Evolutionary conservation across 1,284 basidiomycete genomes (phyloP).

Genomic region (Ustilago hordei): DNA sequence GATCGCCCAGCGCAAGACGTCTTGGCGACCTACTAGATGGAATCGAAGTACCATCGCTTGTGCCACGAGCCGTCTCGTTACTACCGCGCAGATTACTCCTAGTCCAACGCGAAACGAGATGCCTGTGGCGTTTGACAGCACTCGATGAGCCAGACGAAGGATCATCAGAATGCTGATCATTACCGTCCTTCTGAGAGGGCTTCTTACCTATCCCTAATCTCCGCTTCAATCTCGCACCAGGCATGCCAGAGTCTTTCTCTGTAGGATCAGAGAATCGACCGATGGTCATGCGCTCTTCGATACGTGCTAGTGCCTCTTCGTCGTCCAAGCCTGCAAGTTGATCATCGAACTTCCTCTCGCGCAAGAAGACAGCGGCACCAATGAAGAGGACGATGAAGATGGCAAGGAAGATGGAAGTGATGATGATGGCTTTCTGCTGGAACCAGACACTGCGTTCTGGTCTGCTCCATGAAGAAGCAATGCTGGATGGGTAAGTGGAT

Average conservation of each 20-base stretch:
- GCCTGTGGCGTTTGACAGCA: conserved; percentile 34
- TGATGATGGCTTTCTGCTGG: conserved; percentile 65
- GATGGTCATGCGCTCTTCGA: conserved; percentile 50
- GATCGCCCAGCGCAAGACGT: conserved; percentile 18
- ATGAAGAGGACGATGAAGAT: conserved; percentile 69
- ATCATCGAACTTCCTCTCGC: conserved; percentile 59
- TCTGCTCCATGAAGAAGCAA: conserved; percentile 56
- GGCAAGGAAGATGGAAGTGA: conserved; percentile 66
- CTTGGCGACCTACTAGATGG: conserved; percentile 2
- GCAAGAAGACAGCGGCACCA: conserved; percentile 64
- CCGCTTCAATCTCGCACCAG: conserved; percentile 21
- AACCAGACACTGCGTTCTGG: conserved; percentile 63
- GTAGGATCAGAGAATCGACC: conserved; percentile 26
- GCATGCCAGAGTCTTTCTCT: conserved; percentile 20
- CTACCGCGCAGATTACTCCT: conserved; percentile 24
- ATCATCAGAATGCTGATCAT: conserved; percentile 26
- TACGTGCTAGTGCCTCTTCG: conserved; percentile 45
- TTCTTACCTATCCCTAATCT: conserved; percentile 28
- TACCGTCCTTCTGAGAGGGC: conserved; percentile 28
- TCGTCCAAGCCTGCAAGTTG: conserved; percentile 51
- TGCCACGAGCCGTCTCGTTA: conserved; percentile 31
- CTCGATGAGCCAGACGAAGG: conserved; percentile 48
- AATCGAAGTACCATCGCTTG: conserved; percentile 37
- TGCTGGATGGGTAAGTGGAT: conserved; percentile 51
- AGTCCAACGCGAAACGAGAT: conserved; percentile 46